These are phyloP conservation scores for Dipteronia dyeriana DNA, from an alignment of 345 rosid species.

Conservation along the genomic window DNA sequence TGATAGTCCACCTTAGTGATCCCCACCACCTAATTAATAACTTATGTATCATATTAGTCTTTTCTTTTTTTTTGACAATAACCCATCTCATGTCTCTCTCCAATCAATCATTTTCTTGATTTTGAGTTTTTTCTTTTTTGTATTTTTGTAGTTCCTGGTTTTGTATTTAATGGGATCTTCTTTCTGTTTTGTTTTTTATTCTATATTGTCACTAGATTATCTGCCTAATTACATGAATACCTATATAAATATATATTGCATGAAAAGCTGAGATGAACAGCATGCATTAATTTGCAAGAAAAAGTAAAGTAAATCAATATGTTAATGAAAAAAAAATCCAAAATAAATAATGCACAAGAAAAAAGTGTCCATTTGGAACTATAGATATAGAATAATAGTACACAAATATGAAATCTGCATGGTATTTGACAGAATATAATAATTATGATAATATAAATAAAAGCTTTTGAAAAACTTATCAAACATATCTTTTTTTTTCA, in stretches of 20 bases:
- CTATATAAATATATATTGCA: background rate
- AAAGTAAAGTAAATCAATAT: background rate
- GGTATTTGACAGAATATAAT: background rate
- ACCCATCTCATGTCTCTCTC: conserved; percentile 27
- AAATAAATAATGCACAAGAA: background rate
- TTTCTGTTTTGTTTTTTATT: background rate
- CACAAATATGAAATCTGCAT: background rate
- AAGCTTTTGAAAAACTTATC: background rate
- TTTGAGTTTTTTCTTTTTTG: background rate
- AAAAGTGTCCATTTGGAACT: conserved; percentile 14
- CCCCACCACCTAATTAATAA: conserved; percentile 29
- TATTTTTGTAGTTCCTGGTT: background rate
- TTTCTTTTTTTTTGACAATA: conserved; percentile 14
- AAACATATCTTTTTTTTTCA: too few species aligned
- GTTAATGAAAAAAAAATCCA: conserved; percentile 2
- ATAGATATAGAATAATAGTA: background rate
- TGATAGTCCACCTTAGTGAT: conserved; percentile 22
- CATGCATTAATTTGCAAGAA: background rate
- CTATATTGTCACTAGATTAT: background rate
- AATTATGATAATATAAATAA: background rate
- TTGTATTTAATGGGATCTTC: background rate
- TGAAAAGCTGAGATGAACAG: conserved; percentile 2
- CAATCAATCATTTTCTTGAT: conserved; percentile 29
- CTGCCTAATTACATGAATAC: background rate
- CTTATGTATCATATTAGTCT: background rate